These are phyloP conservation scores for Zasmidium citrigriseum DNA, from an alignment of 2,329 filamentous ascomycete species.

Conservation along the genomic window DNA sequence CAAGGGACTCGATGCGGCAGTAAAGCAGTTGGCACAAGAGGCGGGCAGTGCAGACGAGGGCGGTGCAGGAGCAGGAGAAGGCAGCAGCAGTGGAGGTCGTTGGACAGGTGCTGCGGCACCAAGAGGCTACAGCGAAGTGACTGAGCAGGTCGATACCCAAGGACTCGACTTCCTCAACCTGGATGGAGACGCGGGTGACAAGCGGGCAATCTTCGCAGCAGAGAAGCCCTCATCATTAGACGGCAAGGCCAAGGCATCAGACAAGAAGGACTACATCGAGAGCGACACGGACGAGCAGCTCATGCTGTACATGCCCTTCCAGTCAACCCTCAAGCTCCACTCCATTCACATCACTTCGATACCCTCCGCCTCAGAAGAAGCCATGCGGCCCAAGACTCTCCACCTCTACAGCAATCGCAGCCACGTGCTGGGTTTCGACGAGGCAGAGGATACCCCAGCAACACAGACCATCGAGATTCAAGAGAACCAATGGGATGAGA, in stretches of 20 bases:
- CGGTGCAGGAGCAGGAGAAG: constrained; percentile 43
- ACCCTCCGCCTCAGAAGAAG: constrained; percentile 70
- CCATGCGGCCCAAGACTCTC: constrained; percentile 79
- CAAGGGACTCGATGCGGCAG: constrained; percentile 66
- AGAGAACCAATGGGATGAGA: constrained; percentile 70
- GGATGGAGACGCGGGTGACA: constrained; percentile 72
- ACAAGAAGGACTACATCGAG: constrained; percentile 78
- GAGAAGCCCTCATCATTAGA: constrained; percentile 65
- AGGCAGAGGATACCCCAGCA: constrained; percentile 81
- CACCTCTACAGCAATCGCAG: constrained; percentile 85
- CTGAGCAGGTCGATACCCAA: constrained; percentile 74
- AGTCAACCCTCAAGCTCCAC: constrained; percentile 84
- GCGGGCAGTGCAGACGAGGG: constrained; percentile 44
- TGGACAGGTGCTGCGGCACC: constrained; percentile 79
- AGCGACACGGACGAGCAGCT: constrained; percentile 97
- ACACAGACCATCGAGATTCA: constrained; percentile 78
- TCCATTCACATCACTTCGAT: constrained; percentile 83
- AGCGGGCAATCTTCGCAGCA: constrained; percentile 70
- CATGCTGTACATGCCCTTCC: constrained; percentile 89
- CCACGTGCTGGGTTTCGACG: constrained; percentile 91
- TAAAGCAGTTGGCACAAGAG: constrained; percentile 71
- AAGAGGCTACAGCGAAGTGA: constrained; percentile 80
- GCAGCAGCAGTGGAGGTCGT: constrained; percentile 42
- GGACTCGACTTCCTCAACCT: constrained; percentile 86
- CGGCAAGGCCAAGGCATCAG: constrained; percentile 54